A percentile compares a stretch with the other conserved stretches of the same genome.
These are phyloP conservation scores for Beauveria caledonica DNA, from an alignment of 2,329 filamentous ascomycete genomes.

Conservation along the genomic window DNA sequence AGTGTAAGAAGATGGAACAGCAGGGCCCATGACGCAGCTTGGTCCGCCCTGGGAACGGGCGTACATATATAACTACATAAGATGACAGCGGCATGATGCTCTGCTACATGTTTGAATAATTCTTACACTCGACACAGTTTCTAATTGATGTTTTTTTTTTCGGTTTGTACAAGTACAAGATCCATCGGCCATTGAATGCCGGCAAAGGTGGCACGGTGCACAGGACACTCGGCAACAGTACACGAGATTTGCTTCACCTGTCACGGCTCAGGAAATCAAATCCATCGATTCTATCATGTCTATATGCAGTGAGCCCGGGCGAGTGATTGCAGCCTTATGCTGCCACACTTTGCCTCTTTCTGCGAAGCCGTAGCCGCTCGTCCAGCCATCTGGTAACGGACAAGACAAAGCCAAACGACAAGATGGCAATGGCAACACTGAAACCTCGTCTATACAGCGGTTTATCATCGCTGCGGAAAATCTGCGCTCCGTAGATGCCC, in stretches of 20 bases:
- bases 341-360: background rate
- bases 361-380: slow-evolving; percentile 20
- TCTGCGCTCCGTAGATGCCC: slow-evolving; percentile 52
- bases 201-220: too few relatives aligned
- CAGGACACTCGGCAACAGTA: too few relatives aligned
- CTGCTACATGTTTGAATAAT: slow-evolving; percentile 3
- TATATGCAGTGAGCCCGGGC: too few relatives aligned
- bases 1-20: slow-evolving; percentile 10
- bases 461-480: slow-evolving; percentile 45
- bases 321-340: background rate
- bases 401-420: slow-evolving; percentile 33
- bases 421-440: slow-evolving; percentile 34
- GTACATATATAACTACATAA: slow-evolving; percentile 5
- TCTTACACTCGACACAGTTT: background rate
- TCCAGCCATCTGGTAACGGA: slow-evolving; percentile 36
- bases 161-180: background rate
- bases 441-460: slow-evolving; percentile 45
- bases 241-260: too few relatives aligned
- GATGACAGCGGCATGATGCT: slow-evolving; percentile 7
- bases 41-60: background rate
- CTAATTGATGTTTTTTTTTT: background rate
- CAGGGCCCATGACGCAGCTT: background rate
- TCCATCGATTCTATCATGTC: too few relatives aligned
- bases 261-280: too few relatives aligned
- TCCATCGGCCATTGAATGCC: too few relatives aligned